These are phyloP conservation scores for Mucor piriformis DNA, from an alignment of 371 early-diverging fungal genomes.

Conservation along the genomic window DNA sequence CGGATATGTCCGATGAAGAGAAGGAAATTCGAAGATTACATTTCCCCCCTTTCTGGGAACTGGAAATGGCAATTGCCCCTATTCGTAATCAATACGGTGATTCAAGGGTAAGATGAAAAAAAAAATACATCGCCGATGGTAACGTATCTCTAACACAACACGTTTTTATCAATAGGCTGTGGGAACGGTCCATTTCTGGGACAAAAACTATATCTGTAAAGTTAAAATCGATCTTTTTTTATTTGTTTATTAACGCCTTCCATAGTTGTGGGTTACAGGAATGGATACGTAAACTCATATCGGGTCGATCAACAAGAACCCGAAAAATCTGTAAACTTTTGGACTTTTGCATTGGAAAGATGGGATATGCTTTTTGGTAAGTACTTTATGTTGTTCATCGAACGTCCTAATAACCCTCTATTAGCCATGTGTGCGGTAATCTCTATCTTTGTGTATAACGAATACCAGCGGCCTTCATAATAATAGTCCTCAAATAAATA, in stretches of 20 bases:
- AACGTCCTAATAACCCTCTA: background rate
- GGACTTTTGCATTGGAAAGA: slow-evolving; percentile 31
- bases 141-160: background rate
- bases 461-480: slow-evolving; percentile 13
- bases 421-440: slow-evolving; percentile 36
- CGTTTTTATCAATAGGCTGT: slow-evolving; percentile 9
- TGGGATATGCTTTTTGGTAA: slow-evolving; percentile 46
- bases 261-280: slow-evolving; percentile 31
- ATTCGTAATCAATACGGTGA: slow-evolving; percentile 10
- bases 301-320: slow-evolving; percentile 28
- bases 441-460: slow-evolving; percentile 35
- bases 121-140: background rate
- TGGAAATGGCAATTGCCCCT: slow-evolving; percentile 22
- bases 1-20: slow-evolving; percentile 19
- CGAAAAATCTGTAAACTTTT: slow-evolving; percentile 22
- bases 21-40: background rate
- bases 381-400: background rate
- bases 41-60: slow-evolving; percentile 23
- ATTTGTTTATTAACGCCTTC: no score
- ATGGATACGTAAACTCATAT: slow-evolving; percentile 34
- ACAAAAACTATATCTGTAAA: slow-evolving; percentile 18
- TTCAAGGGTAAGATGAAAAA: slow-evolving; percentile 13
- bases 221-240: background rate
- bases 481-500: background rate
- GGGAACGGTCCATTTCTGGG: slow-evolving; percentile 21